A percentile compares a stretch with the other conserved stretches of the same genome.
Conservation (phyloP, 2,329 filamentous ascomycete genomes). For the Aspergillus sp. region DNA sequence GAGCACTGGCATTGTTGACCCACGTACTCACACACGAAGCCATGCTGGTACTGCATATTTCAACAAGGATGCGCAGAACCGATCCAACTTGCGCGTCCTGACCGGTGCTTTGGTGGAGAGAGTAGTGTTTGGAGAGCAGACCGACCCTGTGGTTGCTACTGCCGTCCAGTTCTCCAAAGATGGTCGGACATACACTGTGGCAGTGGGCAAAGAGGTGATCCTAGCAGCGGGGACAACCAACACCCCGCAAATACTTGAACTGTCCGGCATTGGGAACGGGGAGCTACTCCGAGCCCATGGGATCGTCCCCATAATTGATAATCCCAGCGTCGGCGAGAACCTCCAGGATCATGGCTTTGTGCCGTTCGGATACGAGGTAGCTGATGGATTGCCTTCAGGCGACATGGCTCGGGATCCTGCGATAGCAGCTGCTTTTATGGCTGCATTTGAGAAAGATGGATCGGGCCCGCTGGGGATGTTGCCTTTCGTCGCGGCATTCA, state of each 20-base stretch:
- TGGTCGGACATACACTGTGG: constrained; percentile 31
- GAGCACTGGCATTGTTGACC: constrained; percentile 14
- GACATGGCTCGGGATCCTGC: constrained; percentile 24
- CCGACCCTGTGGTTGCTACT: constrained; percentile 6
- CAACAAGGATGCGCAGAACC: constrained; percentile 1
- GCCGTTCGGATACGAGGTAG: constrained; percentile 24
- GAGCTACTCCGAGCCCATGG: constrained; percentile 41
- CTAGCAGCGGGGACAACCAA: constrained; percentile 58
- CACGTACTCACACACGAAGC: constrained; percentile 14
- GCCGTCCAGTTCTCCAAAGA: constrained; percentile 19
- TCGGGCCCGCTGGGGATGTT: constrained; percentile 19
- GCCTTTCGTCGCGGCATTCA: not conserved
- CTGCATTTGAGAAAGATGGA: constrained; percentile 20
- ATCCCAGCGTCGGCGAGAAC: constrained; percentile 50
- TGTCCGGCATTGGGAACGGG: constrained; percentile 59
- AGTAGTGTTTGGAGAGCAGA: constrained; percentile 8
- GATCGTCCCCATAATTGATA: constrained; percentile 46
- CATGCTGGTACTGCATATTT: constrained; percentile 17
- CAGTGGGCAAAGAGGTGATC: constrained; percentile 53
- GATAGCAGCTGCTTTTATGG: constrained; percentile 13
- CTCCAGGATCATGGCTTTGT: constrained; percentile 46
- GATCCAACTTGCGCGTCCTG: constrained; percentile 16
- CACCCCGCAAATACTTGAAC: constrained; percentile 59
- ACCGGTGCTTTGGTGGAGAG: constrained; percentile 15
- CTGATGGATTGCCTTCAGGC: constrained; percentile 19